Base-by-base conservation (phyloP, 116 monocot species). In the Phalaenopsis hybrid region DNA sequence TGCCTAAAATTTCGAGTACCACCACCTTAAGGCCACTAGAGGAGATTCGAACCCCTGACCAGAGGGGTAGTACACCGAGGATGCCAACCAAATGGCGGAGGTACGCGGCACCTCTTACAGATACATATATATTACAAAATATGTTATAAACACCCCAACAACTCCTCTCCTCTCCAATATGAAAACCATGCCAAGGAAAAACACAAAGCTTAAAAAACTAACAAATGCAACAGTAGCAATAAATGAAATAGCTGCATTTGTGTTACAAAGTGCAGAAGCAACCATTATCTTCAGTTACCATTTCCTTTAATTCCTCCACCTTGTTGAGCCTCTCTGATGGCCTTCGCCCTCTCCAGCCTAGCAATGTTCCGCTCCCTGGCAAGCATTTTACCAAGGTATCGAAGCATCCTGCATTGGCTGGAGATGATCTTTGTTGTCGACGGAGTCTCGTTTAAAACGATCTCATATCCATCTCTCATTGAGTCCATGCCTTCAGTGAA, bases 391-490 rank as follows among this genome's bases (percentile, higher is more conserved):
- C 81, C 75, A 6, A 87, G 74, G 52, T 86, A 80, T 6, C 59
- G 88, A 69, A 94, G 90, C 82, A 59, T 84, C 28, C 77, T 84
- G 58, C 82, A 87, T 45, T 94, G 90, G 23, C 33, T 63, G 25
- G 82, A 61, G 76, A 89, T 92, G 68, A 96, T 58, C 5, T 7
- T 33, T 5, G 80, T 79, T 3, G 92, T 89, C 34, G 92, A 91
- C 1, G 91, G 81, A 20, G 41, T 79, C 82, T 91, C 83, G 4
- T 74, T 81, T 20, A 96, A 48, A 8, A 96, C 67, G 44, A 96
- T 83, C 68, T 94, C 96, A 70, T 96, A 96, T 10, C 96, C 96
- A 68, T 96, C 96, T 57, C 82, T 76, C 67, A 83, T 94, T 1
- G 84, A 79, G 58, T 96, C 91, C 94, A 96, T 94, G 7, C 94